Conservation (phyloP, 2,329 filamentous ascomycete species). For the Aschersonia sp. region DNA sequence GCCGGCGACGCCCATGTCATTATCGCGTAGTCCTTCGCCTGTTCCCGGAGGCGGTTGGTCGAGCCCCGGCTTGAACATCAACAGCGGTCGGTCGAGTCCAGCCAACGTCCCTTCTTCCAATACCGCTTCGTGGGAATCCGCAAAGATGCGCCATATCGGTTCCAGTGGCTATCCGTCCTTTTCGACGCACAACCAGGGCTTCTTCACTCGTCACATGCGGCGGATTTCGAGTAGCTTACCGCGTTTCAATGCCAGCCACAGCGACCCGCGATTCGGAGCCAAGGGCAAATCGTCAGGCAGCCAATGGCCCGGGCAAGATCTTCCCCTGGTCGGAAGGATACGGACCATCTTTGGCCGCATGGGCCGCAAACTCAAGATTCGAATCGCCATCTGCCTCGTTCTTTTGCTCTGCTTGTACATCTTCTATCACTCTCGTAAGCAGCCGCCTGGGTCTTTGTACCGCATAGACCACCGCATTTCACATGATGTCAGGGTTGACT, state of each 20-base stretch:
- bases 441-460: background rate
- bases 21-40: slow-evolving; percentile 80
- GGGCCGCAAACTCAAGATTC: slow-evolving; percentile 50
- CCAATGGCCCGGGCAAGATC: slow-evolving; percentile 26
- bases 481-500: background rate
- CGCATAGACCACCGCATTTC: too few relatives aligned
- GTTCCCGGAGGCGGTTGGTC: slow-evolving; percentile 77
- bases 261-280: slow-evolving; percentile 44
- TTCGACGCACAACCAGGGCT: slow-evolving; percentile 68
- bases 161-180: slow-evolving; percentile 66
- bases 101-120: slow-evolving; percentile 35
- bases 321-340: slow-evolving; percentile 32
- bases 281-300: slow-evolving; percentile 63
- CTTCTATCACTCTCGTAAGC: slow-evolving; percentile 64
- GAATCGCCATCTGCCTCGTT: slow-evolving; percentile 42
- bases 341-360: slow-evolving; percentile 32
- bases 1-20: slow-evolving; percentile 53
- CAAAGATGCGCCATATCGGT: slow-evolving; percentile 61
- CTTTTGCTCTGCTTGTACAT: slow-evolving; percentile 47
- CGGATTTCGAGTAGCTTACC: slow-evolving; percentile 68
- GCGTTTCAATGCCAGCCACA: slow-evolving; percentile 41
- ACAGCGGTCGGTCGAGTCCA: slow-evolving; percentile 57
- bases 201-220: slow-evolving; percentile 75
- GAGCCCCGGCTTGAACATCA: slow-evolving; percentile 62
- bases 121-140: slow-evolving; percentile 65